A percentile compares a stretch with the other conserved stretches of the same genome.
Conservation (phyloP, 768 basidiomycete species). For the Kwoniella europaea region DNA sequence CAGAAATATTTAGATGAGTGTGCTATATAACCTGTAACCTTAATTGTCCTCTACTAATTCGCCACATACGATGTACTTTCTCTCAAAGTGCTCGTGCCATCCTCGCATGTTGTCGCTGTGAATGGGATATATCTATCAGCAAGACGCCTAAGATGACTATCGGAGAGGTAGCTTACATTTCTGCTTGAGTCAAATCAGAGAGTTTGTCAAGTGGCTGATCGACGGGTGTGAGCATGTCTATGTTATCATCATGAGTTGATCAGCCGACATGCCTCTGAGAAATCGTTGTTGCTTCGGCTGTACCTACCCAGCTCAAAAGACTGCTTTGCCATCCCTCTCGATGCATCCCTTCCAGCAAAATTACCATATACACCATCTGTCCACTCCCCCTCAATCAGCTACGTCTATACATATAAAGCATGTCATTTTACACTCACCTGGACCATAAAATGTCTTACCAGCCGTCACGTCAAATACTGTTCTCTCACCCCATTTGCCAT, state of each 20-base stretch:
- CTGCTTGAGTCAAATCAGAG: slow-evolving; percentile 74
- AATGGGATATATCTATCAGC: background rate
- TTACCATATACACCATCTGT: slow-evolving; percentile 95
- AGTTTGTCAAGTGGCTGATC: slow-evolving; percentile 86
- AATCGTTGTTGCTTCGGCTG: background rate
- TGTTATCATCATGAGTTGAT: background rate
- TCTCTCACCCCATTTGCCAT: slow-evolving; percentile 67
- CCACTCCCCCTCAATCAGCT: background rate
- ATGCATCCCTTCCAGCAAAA: slow-evolving; percentile 95
- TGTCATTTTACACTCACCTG: slow-evolving; percentile 65
- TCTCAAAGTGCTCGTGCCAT: slow-evolving; percentile 92
- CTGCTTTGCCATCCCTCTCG: slow-evolving; percentile 96
- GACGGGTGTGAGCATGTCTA: slow-evolving; percentile 87
- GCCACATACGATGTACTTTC: slow-evolving; percentile 90
- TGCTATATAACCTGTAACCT: background rate
- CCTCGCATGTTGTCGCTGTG: slow-evolving; percentile 89
- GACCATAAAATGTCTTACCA: slow-evolving; percentile 91
- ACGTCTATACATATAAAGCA: background rate
- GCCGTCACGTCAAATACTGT: slow-evolving; percentile 89
- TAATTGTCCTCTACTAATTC: slow-evolving; percentile 69
- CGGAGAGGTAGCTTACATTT: slow-evolving; percentile 68
- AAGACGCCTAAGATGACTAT: background rate
- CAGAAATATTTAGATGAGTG: background rate
- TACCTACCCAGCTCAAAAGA: slow-evolving; percentile 84
- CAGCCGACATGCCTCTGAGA: slow-evolving; percentile 3